Base-by-base conservation (phyloP, 139 green algal genomes). In the Nannochloris sp. region DNA sequence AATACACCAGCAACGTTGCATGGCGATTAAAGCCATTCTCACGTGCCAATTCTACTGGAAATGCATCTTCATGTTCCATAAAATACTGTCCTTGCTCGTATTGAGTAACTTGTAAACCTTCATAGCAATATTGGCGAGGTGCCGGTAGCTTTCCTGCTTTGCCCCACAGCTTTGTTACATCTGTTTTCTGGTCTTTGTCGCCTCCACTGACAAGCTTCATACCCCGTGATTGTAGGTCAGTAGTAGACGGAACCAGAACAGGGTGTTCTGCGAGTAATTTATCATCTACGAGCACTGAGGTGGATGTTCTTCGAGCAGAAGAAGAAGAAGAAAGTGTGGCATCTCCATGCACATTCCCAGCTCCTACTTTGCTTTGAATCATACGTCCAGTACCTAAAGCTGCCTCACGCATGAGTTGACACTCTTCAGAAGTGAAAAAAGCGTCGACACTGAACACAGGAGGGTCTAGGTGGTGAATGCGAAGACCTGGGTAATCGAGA, bases 1-100 rank as follows among this genome's bases (percentile, higher is more conserved):
- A 65, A 63, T 93, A 93, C 6, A 89, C 31, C 38, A 93, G 78
- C 66, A 93, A 57, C 6, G 87, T 93, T 64, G 81, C 87, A 9
- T 72, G 64, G 4, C 87, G 73, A 68, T 93, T 77, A 72, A 87
- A 93, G 45, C 81, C 77, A 67, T 92, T 91, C 27, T 70, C 31
- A 0, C 13, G 57, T 12, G 74, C 84, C 58, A 88, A 48, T 5
- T 63, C 13, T 4, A 32, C 12, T 2, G 84, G 84, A 65, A 91
- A 91, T 1, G 65, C 84, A 31, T 91, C 84, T 76, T 90, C 84
- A 58, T 90, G 84, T 13, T 71, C 61, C 33, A 88, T 37, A 63
- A 90, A 90, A 58, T 89, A 67, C 65, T 88, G 81, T 4, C 77
- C 75, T 1, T 53, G 9, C 32, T 83, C 36, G 69, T 89, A 89